Conservation (phyloP, 2,329 filamentous ascomycete species). For the Ascochyta viciae-villosae region DNA sequence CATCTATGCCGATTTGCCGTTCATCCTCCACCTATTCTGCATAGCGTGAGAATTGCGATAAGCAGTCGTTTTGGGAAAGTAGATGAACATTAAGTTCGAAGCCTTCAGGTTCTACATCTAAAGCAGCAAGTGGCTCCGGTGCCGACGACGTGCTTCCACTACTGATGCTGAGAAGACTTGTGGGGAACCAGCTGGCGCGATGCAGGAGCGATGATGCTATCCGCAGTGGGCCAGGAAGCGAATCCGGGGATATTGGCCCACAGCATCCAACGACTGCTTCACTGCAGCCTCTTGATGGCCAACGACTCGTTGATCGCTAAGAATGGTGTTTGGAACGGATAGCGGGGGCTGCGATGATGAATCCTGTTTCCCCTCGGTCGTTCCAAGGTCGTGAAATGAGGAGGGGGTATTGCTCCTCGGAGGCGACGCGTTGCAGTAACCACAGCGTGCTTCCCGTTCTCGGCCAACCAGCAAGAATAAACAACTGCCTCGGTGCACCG, state of each 20-base stretch:
- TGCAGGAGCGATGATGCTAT: not conserved
- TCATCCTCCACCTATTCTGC: not conserved
- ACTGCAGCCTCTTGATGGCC: not conserved
- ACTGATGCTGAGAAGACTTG: not conserved
- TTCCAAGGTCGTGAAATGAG: not conserved
- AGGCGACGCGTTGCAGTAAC: not conserved
- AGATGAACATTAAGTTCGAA: not conserved
- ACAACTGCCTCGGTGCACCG: constrained; percentile 1
- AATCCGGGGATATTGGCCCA: constrained; percentile 10
- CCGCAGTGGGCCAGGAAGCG: not conserved
- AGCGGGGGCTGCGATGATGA: not conserved
- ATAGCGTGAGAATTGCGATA: not conserved
- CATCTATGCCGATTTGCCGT: constrained; percentile 1
- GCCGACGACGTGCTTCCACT: not conserved
- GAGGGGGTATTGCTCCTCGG: not conserved
- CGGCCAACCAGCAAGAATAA: constrained; percentile 10
- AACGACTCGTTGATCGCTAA: not conserved
- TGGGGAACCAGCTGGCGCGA: constrained; percentile 1
- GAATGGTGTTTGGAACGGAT: not conserved
- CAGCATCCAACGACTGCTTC: constrained; percentile 2
- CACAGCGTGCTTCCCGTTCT: constrained; percentile 8
- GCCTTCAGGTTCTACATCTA: not conserved
- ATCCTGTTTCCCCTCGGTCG: constrained; percentile 1
- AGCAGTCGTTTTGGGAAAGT: no score
- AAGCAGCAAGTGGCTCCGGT: not conserved